Conservation (phyloP, 106 monocot genomes). For the Hemerocallis citrina region DNA sequence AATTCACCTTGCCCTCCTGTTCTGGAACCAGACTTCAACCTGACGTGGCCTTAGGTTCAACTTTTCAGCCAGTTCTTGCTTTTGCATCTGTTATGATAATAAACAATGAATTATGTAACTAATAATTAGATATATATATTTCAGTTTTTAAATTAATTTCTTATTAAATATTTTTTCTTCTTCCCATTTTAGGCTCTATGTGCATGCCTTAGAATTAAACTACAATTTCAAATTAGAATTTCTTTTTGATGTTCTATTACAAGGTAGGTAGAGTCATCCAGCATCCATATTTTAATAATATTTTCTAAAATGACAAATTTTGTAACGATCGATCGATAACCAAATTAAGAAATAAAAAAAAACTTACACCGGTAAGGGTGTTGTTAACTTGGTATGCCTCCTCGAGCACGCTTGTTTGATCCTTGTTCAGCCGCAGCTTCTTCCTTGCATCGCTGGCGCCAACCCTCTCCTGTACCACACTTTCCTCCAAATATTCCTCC, state of each 20-base stretch:
- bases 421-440: constrained; percentile 11
- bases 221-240: no score
- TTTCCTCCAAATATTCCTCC: no score
- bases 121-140: no score
- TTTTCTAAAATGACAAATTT: background rate
- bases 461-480: background rate
- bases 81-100: constrained; percentile 15
- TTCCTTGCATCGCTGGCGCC: background rate
- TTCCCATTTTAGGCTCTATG: no score
- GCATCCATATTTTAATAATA: no score
- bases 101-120: background rate
- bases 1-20: constrained; percentile 38
- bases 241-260: no score
- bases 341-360: background rate
- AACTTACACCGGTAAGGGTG: background rate
- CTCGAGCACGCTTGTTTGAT: constrained; percentile 9
- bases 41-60: constrained; percentile 22
- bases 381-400: constrained; percentile 5
- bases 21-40: constrained; percentile 49
- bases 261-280: no score
- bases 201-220: no score
- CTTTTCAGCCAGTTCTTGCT: constrained; percentile 33
- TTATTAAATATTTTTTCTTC: no score
- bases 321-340: background rate
- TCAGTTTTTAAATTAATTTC: no score